Evolutionary conservation across 2,329 filamentous ascomycete species (phyloP), one percentile per base, ranked within the genome.

Genomic region (Graphilbum fragrans): DNA sequence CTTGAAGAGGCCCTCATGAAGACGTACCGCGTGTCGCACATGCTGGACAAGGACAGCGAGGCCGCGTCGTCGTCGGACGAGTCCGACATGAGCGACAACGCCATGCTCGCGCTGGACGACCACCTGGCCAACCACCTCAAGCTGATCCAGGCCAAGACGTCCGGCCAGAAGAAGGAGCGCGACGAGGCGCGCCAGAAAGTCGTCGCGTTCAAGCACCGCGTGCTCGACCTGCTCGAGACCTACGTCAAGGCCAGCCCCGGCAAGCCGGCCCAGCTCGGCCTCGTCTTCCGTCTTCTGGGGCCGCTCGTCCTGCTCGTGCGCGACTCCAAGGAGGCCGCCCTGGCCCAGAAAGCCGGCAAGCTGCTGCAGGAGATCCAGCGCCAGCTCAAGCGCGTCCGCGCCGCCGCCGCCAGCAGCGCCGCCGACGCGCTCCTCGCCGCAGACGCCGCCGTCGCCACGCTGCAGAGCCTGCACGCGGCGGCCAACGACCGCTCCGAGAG

Each of bases 141-240:
- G 49, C 80, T 88, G 49, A 39, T 51, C 45, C 78, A 80, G 38
- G 76, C 74, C 49, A 80, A 86, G 58, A 66, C 66, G 16, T 64
- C 67, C 2, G 80, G 72, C 57, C 81, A 82, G 55, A 92, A 88
- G 64, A 84, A 88, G 60, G 80, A 92, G 55, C 82, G 83, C 53
- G 86, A 86, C 55, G 82, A 90, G 45, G 88, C 90, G 41, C 92
- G 86, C 56, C 83, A 90, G 50, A 86, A 79, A 18, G 85, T 96
- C 55, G 67, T 94, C 53, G 88, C 90, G 61, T 94, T 98, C 72
- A 98, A 98, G 67, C 85, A 86, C 59, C 83, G 88, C 34, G 82
- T 95, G 6, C 73, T 96, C 5, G 92, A 96, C 55, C 72, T 96
- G 1, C 69, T 96, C 11, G 77, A 82, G 45, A 82, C 92, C 48